These are phyloP conservation scores for Cairneyella variabilis DNA, from an alignment of 495 filamentous ascomycete genomes.

Conservation along the genomic window DNA sequence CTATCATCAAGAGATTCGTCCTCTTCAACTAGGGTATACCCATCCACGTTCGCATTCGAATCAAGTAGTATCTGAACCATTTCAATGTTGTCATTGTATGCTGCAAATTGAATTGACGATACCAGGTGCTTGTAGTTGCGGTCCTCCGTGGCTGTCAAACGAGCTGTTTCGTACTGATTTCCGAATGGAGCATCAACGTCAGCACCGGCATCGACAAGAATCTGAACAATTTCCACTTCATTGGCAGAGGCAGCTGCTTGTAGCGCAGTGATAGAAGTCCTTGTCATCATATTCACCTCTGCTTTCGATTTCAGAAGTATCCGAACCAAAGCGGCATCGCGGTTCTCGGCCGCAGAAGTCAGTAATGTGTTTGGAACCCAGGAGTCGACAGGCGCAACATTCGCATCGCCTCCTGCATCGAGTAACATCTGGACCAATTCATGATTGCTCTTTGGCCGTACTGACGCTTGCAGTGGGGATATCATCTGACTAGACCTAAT, in stretches of 20 bases:
- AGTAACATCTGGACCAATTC: conserved; percentile 21
- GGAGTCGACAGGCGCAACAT: conserved; percentile 6
- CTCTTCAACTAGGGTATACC: not conserved
- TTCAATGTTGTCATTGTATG: conserved; percentile 4
- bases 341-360: not conserved
- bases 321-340: conserved; percentile 5
- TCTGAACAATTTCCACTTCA: conserved; percentile 12
- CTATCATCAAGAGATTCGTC: not conserved
- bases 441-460: conserved; percentile 7
- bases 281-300: conserved; percentile 7
- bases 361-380: not conserved
- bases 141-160: not conserved
- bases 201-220: conserved; percentile 23
- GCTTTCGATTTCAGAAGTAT: conserved; percentile 10
- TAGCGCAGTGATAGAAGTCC: not conserved
- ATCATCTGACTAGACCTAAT: not conserved
- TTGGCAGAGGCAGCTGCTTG: conserved; percentile 5
- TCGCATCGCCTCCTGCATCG: conserved; percentile 13
- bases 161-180: conserved; percentile 7
- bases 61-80: conserved; percentile 11
- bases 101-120: conserved; percentile 10
- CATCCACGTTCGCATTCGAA: conserved; percentile 9
- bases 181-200: conserved; percentile 21
- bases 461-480: conserved; percentile 14
- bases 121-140: not conserved